phyloP scores from a whole-genome alignment of 441 rosid genomes.

The Erysimum cheiri region DNA sequence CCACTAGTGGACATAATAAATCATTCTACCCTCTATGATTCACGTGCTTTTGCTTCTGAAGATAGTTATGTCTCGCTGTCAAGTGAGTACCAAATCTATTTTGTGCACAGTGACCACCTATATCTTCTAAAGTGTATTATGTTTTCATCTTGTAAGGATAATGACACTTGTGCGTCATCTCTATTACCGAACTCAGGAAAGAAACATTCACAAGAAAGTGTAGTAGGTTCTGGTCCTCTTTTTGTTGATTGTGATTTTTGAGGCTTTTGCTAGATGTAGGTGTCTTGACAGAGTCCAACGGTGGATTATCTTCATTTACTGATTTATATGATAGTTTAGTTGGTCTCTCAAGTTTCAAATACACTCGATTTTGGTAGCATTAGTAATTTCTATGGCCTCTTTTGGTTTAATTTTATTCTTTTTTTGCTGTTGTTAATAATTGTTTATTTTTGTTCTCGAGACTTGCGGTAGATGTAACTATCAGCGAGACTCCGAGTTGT shows the following conservation, averaged over 20 bases:
- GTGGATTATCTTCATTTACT: slow-evolving; percentile 4
- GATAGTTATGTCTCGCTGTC: slow-evolving; percentile 61
- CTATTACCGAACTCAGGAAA: slow-evolving; percentile 26
- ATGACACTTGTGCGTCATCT: slow-evolving; percentile 23
- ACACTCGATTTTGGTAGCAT: slow-evolving; percentile 4
- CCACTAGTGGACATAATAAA: slow-evolving; percentile 76
- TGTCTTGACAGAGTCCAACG: slow-evolving; percentile 14
- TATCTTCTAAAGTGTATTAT: slow-evolving; percentile 8
- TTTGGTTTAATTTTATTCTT: background rate
- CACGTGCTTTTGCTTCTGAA: slow-evolving; percentile 72
- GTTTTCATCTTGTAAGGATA: slow-evolving; percentile 18
- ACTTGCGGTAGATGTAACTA: slow-evolving; percentile 13
- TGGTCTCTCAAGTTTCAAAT: background rate
- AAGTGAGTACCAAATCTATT: slow-evolving; percentile 19
- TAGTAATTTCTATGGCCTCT: background rate
- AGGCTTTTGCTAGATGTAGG: slow-evolving; percentile 18
- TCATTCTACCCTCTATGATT: slow-evolving; percentile 55
- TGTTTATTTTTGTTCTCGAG: background rate
- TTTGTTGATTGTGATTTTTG: slow-evolving; percentile 36
- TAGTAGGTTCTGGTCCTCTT: slow-evolving; percentile 28
- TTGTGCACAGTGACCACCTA: slow-evolving; percentile 1
- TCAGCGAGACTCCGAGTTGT: slow-evolving; percentile 29
- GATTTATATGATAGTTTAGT: background rate
- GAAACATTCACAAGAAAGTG: slow-evolving; percentile 34
- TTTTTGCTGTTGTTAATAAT: no score